phyloP scores from a whole-genome alignment of 352 stramenopile genomes.

The Globisporangium rhizosaccharum region DNA sequence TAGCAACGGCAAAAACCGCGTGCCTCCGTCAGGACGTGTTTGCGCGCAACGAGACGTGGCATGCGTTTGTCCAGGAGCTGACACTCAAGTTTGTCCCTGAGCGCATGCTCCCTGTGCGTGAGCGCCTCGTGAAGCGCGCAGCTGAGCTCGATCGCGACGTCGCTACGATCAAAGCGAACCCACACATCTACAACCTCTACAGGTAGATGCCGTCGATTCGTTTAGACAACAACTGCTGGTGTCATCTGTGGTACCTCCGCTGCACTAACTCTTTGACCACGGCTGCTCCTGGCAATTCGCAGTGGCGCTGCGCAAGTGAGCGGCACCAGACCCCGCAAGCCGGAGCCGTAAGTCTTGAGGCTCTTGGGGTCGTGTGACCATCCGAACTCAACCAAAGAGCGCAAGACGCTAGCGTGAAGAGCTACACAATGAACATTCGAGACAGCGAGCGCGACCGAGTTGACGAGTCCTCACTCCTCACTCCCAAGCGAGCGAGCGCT shows the following conservation, averaged over 20 bases:
- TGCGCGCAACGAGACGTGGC: conserved; percentile 35
- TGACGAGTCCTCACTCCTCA: background rate
- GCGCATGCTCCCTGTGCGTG: conserved; percentile 53
- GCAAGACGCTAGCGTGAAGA: no score
- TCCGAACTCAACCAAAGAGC: no score
- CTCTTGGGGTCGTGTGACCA: no score
- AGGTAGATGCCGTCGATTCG: conserved; percentile 17
- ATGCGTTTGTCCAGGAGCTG: conserved; percentile 52
- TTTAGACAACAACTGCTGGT: background rate
- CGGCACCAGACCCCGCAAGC: background rate
- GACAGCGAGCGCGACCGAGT: background rate
- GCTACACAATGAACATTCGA: background rate
- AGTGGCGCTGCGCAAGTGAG: background rate
- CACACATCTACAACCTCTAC: conserved; percentile 64
- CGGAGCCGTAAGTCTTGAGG: background rate
- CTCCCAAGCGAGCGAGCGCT: no score
- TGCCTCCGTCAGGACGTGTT: conserved; percentile 34
- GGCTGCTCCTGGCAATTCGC: no score
- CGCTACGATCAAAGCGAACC: conserved; percentile 48
- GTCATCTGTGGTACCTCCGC: background rate
- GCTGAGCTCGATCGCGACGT: conserved; percentile 44
- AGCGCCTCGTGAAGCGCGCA: conserved; percentile 48
- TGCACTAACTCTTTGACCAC: no score
- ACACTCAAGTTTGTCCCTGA: conserved; percentile 66
- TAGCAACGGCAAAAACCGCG: conserved; percentile 8